A percentile compares a stretch with the other conserved stretches of the same genome.
Evolutionary conservation across 1,284 basidiomycete species (phyloP).

Genomic region (Xerocomus amazonicus): DNA sequence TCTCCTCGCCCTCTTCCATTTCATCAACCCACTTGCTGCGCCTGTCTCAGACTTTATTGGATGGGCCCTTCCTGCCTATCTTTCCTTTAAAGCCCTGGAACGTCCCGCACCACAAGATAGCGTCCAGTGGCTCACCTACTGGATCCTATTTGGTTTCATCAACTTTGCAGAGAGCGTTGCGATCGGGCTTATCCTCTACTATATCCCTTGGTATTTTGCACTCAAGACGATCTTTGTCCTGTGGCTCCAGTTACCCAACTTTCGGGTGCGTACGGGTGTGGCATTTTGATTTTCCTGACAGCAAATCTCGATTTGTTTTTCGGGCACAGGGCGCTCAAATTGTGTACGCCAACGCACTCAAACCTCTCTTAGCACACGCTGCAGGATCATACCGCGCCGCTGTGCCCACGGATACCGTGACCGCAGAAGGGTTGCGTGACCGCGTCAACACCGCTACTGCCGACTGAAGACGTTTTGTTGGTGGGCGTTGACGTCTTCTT

Average conservation of each 20-base stretch:
- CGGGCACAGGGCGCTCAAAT: conserved; percentile 64
- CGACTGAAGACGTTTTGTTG: conserved; percentile 15
- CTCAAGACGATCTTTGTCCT: conserved; percentile 87
- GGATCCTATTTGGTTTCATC: conserved; percentile 85
- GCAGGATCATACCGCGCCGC: conserved; percentile 31
- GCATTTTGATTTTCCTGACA: not conserved
- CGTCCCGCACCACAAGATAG: conserved; percentile 69
- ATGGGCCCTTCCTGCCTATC: conserved; percentile 80
- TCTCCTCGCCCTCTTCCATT: conserved; percentile 68
- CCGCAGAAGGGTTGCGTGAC: conserved; percentile 42
- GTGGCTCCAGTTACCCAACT: conserved; percentile 80
- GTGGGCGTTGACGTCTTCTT: not conserved
- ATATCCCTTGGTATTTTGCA: conserved; percentile 86
- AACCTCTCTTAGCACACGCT: conserved; percentile 62
- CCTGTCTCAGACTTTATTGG: conserved; percentile 84
- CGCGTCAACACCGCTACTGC: conserved; percentile 40
- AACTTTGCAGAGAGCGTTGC: conserved; percentile 81
- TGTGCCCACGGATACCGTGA: conserved; percentile 28
- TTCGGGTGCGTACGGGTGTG: conserved; percentile 63
- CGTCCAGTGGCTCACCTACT: conserved; percentile 87
- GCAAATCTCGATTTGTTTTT: conserved; percentile 1
- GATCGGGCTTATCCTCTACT: conserved; percentile 72
- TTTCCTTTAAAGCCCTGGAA: conserved; percentile 85
- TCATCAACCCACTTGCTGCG: conserved; percentile 78
- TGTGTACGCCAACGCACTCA: conserved; percentile 64